Evolutionary conservation across 495 filamentous ascomycete genomes (phyloP).

Genomic region (Pseudevernia furfuracea): DNA sequence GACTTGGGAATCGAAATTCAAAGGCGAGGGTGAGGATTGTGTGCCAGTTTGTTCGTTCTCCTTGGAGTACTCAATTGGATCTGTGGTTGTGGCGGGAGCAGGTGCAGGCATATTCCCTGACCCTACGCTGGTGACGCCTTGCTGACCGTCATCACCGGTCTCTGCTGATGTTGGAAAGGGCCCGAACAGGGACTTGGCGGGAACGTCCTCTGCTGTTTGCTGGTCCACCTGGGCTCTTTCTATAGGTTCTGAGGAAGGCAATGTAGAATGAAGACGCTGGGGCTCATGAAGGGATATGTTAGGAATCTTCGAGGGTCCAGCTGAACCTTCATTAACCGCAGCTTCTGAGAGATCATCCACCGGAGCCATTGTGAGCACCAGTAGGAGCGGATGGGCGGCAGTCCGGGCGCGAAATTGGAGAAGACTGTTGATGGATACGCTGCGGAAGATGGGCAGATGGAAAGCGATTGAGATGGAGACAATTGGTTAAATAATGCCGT

Average conservation of each 20-base stretch:
- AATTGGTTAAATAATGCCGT: neutral
- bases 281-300: constrained; percentile 1
- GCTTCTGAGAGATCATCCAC: neutral
- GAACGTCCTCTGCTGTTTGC: constrained; percentile 3
- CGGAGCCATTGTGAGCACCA: constrained; percentile 7
- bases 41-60: constrained; percentile 1
- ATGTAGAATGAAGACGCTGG: neutral
- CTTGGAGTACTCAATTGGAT: constrained; percentile 15
- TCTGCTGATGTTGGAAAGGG: constrained; percentile 8
- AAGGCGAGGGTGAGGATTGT: neutral
- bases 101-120: constrained; percentile 1
- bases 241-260: constrained; percentile 7
- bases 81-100: constrained; percentile 6
- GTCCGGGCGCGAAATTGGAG: neutral
- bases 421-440: neutral
- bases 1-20: constrained; percentile 2
- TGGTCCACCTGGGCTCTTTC: constrained; percentile 9
- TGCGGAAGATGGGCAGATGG: neutral
- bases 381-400: constrained; percentile 6
- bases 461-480: neutral
- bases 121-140: neutral
- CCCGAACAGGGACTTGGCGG: constrained; percentile 9
- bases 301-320: neutral
- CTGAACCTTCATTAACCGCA: constrained; percentile 2
- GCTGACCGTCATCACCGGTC: neutral